Conservation (phyloP, 495 filamentous ascomycete genomes). For the Talaromyces proteolyticus region DNA sequence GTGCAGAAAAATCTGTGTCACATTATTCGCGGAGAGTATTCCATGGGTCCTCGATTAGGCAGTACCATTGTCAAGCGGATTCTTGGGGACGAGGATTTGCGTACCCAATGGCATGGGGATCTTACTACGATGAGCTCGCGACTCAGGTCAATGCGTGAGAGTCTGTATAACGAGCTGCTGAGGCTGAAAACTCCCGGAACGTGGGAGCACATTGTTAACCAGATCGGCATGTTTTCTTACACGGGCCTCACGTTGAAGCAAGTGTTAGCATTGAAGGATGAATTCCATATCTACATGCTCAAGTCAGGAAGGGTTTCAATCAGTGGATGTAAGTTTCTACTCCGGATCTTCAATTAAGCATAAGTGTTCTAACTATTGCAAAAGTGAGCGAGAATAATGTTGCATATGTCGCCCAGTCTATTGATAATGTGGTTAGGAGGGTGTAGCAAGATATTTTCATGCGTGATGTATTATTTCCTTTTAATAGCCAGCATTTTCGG, state of each 20-base stretch:
- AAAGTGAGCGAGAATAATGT: conserved; percentile 52
- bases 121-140: conserved; percentile 46
- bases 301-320: conserved; percentile 42
- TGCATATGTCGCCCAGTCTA: conserved; percentile 40
- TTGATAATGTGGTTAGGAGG: conserved; percentile 40
- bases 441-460: conserved; percentile 8
- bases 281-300: conserved; percentile 44
- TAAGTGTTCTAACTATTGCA: conserved; percentile 82
- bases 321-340: conserved; percentile 35
- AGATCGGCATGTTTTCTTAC: conserved; percentile 51
- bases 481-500: background rate
- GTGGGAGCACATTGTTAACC: conserved; percentile 44
- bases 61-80: conserved; percentile 46
- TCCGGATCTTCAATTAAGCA: conserved; percentile 25
- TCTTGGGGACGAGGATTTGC: conserved; percentile 30
- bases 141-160: conserved; percentile 41
- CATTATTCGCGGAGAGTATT: conserved; percentile 42
- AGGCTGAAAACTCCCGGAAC: conserved; percentile 38
- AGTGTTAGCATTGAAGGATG: conserved; percentile 38
- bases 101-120: conserved; percentile 42
- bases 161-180: conserved; percentile 36
- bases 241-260: conserved; percentile 40
- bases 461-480: background rate
- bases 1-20: conserved; percentile 39
- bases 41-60: conserved; percentile 42